Evolutionary conservation across 1,284 basidiomycete genomes (phyloP), one percentile per base, ranked within the genome.

Genomic region (Somion occarium): DNA sequence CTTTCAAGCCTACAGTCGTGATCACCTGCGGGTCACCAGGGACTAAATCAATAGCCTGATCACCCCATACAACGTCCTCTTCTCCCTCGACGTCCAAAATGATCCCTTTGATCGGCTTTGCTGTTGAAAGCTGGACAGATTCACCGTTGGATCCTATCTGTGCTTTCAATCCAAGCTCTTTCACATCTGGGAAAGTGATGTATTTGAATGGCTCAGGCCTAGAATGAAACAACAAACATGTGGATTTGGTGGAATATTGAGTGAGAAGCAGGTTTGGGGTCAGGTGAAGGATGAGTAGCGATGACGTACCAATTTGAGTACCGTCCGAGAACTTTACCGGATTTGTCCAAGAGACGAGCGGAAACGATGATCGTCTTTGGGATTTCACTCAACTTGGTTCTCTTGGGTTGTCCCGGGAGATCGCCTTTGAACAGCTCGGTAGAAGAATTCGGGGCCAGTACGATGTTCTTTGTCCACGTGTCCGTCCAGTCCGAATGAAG

Each of bases 161-260:
- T 49, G 84, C 75, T 48, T 74, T 67, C 48, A 93, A 72, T 20
- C 78, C 80, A 25, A 86, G 64, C 51, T 80, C 75, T 48, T 76
- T 67, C 42, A 76, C 68, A 19, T 79, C 61, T 37, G 91, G 90
- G 75, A 93, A 93, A 44, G 79, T 74, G 66, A 95, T 83, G 69
- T 82, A 94, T 69, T 96, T 95, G 77, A 86, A 94, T 24, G 93
- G 93, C 66, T 93, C 89, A 11, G 89, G 89, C 90, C 89, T 92
- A 61, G 63, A 47, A 15, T 34, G 7, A 50, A 25, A 20, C 44
- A 24, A 48, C 22, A 25, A 22, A 2, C 38, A 30, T 12, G 26
- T 25, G 44, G 30, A 34, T 34, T 34, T 7, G 30, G 30, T 34
- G 7, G 30, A 34, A 15, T 20, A 15, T 15, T 34, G 30, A 34